Percentiles rank a stretch among this genome's conserved stretches.
Conservation (phyloP, 768 basidiomycete species). For the Russula emetica region DNA sequence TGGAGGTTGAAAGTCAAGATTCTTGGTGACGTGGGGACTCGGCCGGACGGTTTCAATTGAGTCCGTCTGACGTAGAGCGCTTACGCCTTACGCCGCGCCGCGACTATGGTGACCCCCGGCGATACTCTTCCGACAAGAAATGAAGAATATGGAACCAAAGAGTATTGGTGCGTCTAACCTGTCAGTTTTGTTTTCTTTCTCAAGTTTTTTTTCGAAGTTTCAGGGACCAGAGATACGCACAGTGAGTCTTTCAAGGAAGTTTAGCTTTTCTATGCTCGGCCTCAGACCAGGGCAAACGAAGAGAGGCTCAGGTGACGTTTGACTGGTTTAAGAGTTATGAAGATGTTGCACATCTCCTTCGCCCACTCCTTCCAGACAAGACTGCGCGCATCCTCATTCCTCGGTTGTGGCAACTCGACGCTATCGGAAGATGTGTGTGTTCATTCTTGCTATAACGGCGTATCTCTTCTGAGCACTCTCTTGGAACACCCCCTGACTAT, state of each 20-base stretch:
- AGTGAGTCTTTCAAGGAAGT: conserved; percentile 39
- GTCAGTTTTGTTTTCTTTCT: not conserved
- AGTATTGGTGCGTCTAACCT: conserved; percentile 54
- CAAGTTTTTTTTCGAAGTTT: not conserved
- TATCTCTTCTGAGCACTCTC: not conserved
- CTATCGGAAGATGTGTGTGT: conserved; percentile 64
- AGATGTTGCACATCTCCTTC: conserved; percentile 61
- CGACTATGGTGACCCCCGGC: not conserved
- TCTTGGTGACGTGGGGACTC: not conserved
- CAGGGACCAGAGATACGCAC: conserved; percentile 68
- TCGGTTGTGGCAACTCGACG: conserved; percentile 81
- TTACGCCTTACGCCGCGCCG: not conserved
- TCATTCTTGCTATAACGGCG: not conserved
- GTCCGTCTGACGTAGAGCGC: not conserved
- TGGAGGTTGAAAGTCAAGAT: conserved; percentile 3
- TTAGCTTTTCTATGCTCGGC: not conserved
- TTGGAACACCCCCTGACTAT: not conserved
- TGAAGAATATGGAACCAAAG: conserved; percentile 61
- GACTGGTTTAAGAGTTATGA: conserved; percentile 87
- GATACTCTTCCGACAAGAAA: conserved; percentile 53
- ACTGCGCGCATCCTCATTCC: conserved; percentile 63
- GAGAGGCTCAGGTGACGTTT: conserved; percentile 55
- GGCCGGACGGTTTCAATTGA: too few species aligned
- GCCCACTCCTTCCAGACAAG: conserved; percentile 59
- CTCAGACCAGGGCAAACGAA: conserved; percentile 32